phyloP scores from a whole-genome alignment of 768 basidiomycete species.

The Suillus spraguei region DNA sequence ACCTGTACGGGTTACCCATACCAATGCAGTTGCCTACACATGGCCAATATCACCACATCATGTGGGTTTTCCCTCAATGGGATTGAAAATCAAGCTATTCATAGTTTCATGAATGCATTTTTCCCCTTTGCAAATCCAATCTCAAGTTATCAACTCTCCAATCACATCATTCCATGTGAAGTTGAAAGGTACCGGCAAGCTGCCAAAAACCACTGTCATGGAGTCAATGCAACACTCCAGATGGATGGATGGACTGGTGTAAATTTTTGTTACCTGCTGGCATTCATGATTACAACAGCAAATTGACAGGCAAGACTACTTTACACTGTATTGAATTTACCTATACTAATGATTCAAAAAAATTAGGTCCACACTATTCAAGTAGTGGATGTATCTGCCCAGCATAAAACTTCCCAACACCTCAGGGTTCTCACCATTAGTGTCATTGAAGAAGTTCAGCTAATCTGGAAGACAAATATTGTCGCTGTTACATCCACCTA shows the following conservation, averaged over 20 bases:
- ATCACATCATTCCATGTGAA: background rate
- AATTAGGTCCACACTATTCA: too few relatives aligned
- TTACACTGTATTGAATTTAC: too few relatives aligned
- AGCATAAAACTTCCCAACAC: too few relatives aligned
- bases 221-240: background rate
- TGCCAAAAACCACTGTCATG: background rate
- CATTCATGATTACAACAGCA: constrained; percentile 11
- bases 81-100: constrained; percentile 37
- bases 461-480: too few relatives aligned
- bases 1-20: constrained; percentile 1
- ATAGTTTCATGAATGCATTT: constrained; percentile 22
- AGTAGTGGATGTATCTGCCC: too few relatives aligned
- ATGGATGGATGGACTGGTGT: constrained; percentile 11
- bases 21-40: background rate
- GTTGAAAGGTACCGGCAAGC: background rate
- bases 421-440: too few relatives aligned
- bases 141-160: background rate
- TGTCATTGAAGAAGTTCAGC: too few relatives aligned
- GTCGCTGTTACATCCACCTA: too few relatives aligned
- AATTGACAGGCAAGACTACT: background rate
- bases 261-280: constrained; percentile 10
- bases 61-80: constrained; percentile 37
- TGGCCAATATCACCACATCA: constrained; percentile 30
- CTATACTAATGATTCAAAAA: too few relatives aligned
- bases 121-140: constrained; percentile 4